A percentile compares a stretch with the other conserved stretches of the same genome.
Conservation (phyloP, 2,329 filamentous ascomycete species). For the Calcarisporium arbuscula region DNA sequence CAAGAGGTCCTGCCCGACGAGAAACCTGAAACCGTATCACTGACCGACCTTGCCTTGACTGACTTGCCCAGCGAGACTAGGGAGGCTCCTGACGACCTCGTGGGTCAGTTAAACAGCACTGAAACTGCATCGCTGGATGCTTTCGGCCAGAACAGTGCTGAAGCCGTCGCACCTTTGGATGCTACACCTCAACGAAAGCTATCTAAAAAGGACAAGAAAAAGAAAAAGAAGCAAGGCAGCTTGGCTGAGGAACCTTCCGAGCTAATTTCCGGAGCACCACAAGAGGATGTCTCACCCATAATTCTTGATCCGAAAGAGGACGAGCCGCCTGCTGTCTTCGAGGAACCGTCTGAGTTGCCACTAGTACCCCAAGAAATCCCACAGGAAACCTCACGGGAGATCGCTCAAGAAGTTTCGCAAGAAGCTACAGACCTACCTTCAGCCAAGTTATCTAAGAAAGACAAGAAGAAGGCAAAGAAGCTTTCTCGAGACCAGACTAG, state of each 20-base stretch:
- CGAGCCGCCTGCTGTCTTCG: neutral
- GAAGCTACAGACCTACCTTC: conserved; percentile 8
- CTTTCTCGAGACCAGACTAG: conserved; percentile 18
- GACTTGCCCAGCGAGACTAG: too few relatives aligned
- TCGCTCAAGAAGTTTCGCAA: conserved; percentile 3
- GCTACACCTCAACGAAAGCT: conserved; percentile 10
- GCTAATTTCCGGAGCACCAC: too few relatives aligned
- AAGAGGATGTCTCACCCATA: too few relatives aligned
- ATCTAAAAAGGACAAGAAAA: conserved; percentile 25
- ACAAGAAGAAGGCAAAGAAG: conserved; percentile 30
- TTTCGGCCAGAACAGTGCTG: neutral
- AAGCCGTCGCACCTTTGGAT: neutral
- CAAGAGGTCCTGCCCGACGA: too few relatives aligned
- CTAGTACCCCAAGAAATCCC: neutral
- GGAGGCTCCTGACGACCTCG: too few relatives aligned
- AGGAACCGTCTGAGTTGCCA: neutral
- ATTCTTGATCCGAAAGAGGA: neutral
- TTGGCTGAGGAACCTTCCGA: too few relatives aligned
- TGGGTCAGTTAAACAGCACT: too few relatives aligned
- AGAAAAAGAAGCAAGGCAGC: conserved; percentile 11
- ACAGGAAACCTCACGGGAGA: neutral
- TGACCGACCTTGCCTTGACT: too few relatives aligned
- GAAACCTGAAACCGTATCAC: too few relatives aligned
- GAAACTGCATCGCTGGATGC: too few relatives aligned
- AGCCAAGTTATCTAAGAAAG: conserved; percentile 23